phyloP scores from a whole-genome alignment of 179 eudicot species.

The Spinacia oleracea region DNA sequence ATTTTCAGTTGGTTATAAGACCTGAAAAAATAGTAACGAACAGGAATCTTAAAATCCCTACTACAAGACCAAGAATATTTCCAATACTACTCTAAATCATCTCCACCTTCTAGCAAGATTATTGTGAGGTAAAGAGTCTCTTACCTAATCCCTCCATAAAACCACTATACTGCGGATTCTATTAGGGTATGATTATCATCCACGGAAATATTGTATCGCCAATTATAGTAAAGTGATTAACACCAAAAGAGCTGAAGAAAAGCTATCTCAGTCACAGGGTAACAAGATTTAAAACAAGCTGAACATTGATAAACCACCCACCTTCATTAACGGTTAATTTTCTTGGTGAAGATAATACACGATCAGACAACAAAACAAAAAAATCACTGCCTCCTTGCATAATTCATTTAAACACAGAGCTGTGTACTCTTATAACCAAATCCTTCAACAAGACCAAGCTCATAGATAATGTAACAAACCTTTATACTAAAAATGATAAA shows the following conservation, averaged over 20 bases:
- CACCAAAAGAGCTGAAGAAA: neutral
- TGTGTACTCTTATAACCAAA: neutral
- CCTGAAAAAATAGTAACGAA: neutral
- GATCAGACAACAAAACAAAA: neutral
- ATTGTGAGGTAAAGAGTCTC: neutral
- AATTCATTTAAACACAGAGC: neutral
- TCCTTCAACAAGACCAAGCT: neutral
- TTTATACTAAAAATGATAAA: neutral
- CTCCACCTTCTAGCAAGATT: neutral
- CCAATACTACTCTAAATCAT: neutral
- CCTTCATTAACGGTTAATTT: neutral
- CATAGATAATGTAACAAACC: too few species aligned
- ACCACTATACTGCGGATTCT: neutral
- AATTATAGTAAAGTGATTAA: neutral
- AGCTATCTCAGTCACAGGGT: neutral
- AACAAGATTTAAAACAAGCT: neutral
- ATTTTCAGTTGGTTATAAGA: neutral
- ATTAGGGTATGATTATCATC: neutral
- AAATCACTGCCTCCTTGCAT: neutral
- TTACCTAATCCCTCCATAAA: neutral
- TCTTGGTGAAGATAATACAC: neutral
- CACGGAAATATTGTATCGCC: neutral
- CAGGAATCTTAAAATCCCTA: neutral
- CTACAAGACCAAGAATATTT: neutral
- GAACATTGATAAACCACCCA: neutral